Conservation (phyloP, 306 rosid genomes). For the Lotus japonicus region DNA sequence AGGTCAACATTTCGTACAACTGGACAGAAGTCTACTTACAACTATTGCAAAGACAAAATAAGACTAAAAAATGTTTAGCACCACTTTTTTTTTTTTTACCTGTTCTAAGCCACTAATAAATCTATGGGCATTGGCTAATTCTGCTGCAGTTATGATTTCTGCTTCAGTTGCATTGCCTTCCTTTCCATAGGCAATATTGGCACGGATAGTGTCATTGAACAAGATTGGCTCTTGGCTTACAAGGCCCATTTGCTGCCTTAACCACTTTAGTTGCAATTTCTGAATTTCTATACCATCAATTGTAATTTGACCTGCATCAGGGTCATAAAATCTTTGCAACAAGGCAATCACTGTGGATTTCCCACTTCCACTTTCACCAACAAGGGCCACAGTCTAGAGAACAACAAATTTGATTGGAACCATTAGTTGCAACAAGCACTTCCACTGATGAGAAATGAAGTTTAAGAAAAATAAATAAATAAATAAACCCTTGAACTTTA, state of each 20-base stretch:
- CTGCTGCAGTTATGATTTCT: constrained; percentile 55
- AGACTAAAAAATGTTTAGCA: not conserved
- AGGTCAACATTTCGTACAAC: not conserved
- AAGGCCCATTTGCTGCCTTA: constrained; percentile 79
- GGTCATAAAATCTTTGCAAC: constrained; percentile 73
- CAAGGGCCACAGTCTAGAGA: constrained; percentile 61
- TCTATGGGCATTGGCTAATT: constrained; percentile 63
- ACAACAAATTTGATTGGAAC: not conserved
- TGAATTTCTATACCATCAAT: constrained; percentile 57
- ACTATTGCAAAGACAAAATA: not conserved
- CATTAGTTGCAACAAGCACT: not conserved
- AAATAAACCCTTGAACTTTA: not conserved
- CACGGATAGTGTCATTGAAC: constrained; percentile 62
- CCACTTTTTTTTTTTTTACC: constrained; percentile 28
- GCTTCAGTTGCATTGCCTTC: constrained; percentile 58
- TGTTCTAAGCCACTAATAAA: constrained; percentile 57
- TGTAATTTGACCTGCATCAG: constrained; percentile 55
- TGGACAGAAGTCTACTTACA: not conserved
- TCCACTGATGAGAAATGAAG: not conserved
- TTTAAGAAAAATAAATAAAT: not conserved
- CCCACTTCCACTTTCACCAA: constrained; percentile 88
- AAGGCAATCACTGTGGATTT: constrained; percentile 69
- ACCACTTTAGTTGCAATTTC: constrained; percentile 45
- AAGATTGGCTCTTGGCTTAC: constrained; percentile 75
- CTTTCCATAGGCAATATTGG: constrained; percentile 73